These are phyloP conservation scores for Cladosporium sphaerospermum DNA, from an alignment of 2,329 filamentous ascomycete species.

Conservation along the genomic window DNA sequence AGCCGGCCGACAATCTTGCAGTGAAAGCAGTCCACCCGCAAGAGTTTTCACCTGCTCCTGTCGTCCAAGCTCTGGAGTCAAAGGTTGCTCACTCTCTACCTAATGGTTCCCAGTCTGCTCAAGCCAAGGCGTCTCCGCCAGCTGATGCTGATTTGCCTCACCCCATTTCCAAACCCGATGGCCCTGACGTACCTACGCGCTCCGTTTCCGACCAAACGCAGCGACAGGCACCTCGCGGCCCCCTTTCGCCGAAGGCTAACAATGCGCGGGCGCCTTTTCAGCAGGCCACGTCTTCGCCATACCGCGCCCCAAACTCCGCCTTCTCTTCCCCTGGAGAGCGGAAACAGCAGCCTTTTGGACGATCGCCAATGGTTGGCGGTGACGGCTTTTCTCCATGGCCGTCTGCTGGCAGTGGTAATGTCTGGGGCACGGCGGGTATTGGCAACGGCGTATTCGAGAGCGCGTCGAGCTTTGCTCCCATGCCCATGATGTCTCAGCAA, in stretches of 20 bases:
- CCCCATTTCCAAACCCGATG: background rate
- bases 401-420: conserved; percentile 49
- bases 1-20: conserved; percentile 9
- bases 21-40: conserved; percentile 3
- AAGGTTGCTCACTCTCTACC: background rate
- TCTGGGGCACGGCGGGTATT: conserved; percentile 69
- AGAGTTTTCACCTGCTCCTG: background rate
- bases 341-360: conserved; percentile 27
- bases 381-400: conserved; percentile 26
- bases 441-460: conserved; percentile 70
- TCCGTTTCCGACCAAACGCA: conserved; percentile 10
- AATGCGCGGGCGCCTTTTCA: conserved; percentile 19
- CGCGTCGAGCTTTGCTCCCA: conserved; percentile 24
- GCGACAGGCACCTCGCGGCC: conserved; percentile 12
- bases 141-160: background rate
- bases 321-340: conserved; percentile 33
- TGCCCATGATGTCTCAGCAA: conserved; percentile 18
- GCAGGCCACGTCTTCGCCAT: conserved; percentile 17
- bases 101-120: background rate
- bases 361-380: conserved; percentile 23
- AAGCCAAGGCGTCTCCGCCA: background rate
- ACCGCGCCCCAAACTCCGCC: conserved; percentile 36
- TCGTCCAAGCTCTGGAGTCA: background rate
- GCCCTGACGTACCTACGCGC: background rate
- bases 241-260: conserved; percentile 20